Evolutionary conservation across 257 asterid species (phyloP), one percentile per base, ranked within the genome.

Genomic region (Nicotiana noctiflora): DNA sequence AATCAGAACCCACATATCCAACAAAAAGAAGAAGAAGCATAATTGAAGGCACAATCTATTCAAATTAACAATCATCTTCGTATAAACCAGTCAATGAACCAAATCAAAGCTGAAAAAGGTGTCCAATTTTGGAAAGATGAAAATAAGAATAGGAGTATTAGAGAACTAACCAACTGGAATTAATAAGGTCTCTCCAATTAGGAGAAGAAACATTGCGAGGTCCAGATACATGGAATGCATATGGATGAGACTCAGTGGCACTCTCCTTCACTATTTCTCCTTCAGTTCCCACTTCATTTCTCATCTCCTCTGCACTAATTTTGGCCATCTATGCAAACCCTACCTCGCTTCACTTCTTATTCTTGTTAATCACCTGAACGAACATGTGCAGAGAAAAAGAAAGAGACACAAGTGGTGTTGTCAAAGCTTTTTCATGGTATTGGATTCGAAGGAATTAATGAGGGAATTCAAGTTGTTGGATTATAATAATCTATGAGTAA

Each of bases 221-320:
- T 27, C 90, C 90, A 18, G 90, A 87, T 1, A 87, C 88, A 83
- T 87, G 90, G 76, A 87, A 87, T 9, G 88, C 90, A 62, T 87
- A 80, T 1, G 88, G 90, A 83, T 87, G 90, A 29, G 81, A 34
- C 44, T 79, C 78, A 19, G 32, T 52, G 18, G 19, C 46, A 27
- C 23, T 82, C 14, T 81, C 72, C 81, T 63, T 82, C 74, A 53
- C 77, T 57, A 25, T 53, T 44, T 78, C 65, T 1, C 68, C 77
- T 63, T 40, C 63, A 77, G 63, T 65, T 79, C 53, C 83, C 61
- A 40, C 90, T 79, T 75, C 89, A 44, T 27, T 84, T 62, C 83
- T 84, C 82, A 80, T 82, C 83, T 88, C 94, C 8, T 84, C 93
- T 66, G 80, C 85, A 11, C 72, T 79, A 21, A 75, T 86, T 81